These are phyloP conservation scores for Papiliotrema nemorosa DNA, from an alignment of 1,284 basidiomycete genomes.

Conservation along the genomic window DNA sequence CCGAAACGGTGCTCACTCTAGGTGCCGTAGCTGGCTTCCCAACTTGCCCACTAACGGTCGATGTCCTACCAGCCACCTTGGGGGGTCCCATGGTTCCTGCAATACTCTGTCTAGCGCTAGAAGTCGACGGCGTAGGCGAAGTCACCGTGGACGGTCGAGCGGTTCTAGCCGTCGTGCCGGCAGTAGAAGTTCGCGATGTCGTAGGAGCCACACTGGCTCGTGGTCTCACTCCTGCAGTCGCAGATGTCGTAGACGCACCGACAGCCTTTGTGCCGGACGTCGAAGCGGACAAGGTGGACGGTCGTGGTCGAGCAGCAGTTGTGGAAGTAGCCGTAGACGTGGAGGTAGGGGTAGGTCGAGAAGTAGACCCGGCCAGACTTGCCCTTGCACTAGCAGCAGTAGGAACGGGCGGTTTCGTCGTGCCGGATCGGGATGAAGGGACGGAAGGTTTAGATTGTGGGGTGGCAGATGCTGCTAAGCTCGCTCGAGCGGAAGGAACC, in stretches of 20 bases:
- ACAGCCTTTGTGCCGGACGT: too few species aligned
- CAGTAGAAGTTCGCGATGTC: neutral
- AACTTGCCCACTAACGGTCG: neutral
- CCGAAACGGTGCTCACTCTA: neutral
- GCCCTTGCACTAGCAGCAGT: slow-evolving; percentile 6
- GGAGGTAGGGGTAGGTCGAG: neutral
- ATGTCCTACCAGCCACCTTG: neutral
- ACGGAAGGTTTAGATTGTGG: neutral
- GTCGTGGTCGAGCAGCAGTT: neutral
- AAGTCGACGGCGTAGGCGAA: neutral
- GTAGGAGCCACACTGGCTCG: slow-evolving; percentile 1
- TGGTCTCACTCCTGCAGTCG: too few species aligned
- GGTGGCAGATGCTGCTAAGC: neutral
- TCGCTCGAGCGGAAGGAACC: neutral
- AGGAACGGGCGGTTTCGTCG: neutral
- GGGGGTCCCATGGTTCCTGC: neutral
- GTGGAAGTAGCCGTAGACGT: neutral
- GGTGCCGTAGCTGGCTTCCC: neutral
- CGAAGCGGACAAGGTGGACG: too few species aligned
- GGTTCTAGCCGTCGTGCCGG: slow-evolving; percentile 4
- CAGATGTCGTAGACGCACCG: too few species aligned
- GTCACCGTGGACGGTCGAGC: neutral
- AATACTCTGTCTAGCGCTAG: neutral
- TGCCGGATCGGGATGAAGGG: neutral
- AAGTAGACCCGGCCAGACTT: neutral